phyloP scores from a whole-genome alignment of 2,329 filamentous ascomycete genomes.

The Akanthomyces muscarius region DNA sequence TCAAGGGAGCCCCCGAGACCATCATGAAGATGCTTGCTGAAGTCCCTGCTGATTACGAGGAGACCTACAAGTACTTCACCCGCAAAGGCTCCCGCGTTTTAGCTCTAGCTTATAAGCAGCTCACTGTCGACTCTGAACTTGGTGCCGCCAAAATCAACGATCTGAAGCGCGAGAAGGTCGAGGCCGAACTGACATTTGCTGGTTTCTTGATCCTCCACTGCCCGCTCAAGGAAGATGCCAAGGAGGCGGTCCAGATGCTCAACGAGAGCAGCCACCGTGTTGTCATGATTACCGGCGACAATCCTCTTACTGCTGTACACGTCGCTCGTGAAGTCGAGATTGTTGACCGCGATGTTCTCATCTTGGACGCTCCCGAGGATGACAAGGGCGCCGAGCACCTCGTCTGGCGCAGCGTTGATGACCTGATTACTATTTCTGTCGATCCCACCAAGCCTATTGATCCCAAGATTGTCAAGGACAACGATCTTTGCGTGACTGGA shows the following conservation, averaged over 20 bases:
- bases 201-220: constrained; percentile 95
- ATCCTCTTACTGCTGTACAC: constrained; percentile 92
- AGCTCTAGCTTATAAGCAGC: constrained; percentile 88
- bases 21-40: constrained; percentile 88
- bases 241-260: constrained; percentile 90
- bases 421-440: constrained; percentile 79
- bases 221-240: constrained; percentile 92
- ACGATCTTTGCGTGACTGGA: constrained; percentile 93
- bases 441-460: constrained; percentile 80
- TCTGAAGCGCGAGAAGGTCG: constrained; percentile 87
- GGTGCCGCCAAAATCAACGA: constrained; percentile 85
- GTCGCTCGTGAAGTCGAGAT: constrained; percentile 96
- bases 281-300: constrained; percentile 99
- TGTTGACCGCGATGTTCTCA: constrained; percentile 90
- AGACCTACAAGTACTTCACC: constrained; percentile 98
- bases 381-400: constrained; percentile 75
- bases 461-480: constrained; percentile 71
- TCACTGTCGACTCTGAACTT: constrained; percentile 76
- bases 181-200: constrained; percentile 79
- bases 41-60: constrained; percentile 84
- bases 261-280: constrained; percentile 98
- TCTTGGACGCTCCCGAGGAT: constrained; percentile 90
- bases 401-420: constrained; percentile 93
- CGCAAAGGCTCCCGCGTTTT: constrained; percentile 92
- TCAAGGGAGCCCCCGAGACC: constrained; percentile 96